phyloP scores from a whole-genome alignment of 176 grass and related monocot genomes.

The Dactylis glomerata region DNA sequence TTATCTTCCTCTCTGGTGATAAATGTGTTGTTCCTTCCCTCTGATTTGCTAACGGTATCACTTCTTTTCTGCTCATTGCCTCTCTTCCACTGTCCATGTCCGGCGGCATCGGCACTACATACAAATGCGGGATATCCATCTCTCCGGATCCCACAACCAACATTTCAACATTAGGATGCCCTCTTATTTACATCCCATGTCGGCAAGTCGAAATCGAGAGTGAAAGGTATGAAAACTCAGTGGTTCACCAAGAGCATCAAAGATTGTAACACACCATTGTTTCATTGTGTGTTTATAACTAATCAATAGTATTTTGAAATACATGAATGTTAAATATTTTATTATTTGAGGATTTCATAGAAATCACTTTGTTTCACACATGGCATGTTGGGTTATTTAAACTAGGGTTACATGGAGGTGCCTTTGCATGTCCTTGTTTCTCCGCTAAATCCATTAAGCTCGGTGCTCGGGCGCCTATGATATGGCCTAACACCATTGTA shows the following conservation, averaged over 20 bases:
- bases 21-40: background rate
- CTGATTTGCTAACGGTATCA: too few relatives aligned
- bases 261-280: background rate
- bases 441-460: too few relatives aligned
- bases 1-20: background rate
- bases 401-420: too few relatives aligned
- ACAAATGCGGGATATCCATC: background rate
- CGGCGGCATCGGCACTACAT: background rate
- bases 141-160: background rate
- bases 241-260: background rate
- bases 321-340: too few relatives aligned
- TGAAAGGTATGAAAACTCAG: background rate
- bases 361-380: too few relatives aligned
- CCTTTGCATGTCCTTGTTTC: too few relatives aligned
- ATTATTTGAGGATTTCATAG: too few relatives aligned
- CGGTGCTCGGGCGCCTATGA: too few relatives aligned
- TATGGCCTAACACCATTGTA: too few relatives aligned
- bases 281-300: background rate
- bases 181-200: background rate
- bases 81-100: background rate
- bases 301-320: too few relatives aligned
- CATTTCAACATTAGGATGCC: background rate
- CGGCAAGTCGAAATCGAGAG: background rate
- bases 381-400: too few relatives aligned
- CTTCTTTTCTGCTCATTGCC: background rate